Conservation (phyloP, 2,329 filamentous ascomycete species). For the Davidsoniella virescens region DNA sequence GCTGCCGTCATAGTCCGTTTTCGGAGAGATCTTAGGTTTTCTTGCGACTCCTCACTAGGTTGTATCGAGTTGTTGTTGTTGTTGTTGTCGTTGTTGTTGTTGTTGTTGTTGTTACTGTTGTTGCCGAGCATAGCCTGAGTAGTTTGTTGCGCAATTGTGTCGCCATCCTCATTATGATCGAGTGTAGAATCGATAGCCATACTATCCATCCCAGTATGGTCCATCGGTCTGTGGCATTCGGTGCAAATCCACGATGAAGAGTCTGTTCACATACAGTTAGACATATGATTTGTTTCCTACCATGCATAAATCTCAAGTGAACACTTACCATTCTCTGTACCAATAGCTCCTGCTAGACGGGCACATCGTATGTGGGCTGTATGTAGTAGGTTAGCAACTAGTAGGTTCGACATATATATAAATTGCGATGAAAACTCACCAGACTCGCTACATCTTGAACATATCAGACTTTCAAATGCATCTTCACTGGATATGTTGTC, state of each 20-base stretch:
- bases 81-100: too few species aligned
- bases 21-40: constrained; percentile 6
- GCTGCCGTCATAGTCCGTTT: constrained; percentile 11
- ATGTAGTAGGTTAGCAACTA: constrained; percentile 1
- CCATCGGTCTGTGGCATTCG: constrained; percentile 25
- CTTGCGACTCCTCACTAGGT: neutral
- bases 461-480: constrained; percentile 55
- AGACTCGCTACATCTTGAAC: constrained; percentile 63
- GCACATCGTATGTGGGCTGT: constrained; percentile 86
- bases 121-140: too few species aligned
- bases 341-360: constrained; percentile 35
- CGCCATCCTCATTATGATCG: too few species aligned
- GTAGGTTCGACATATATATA: constrained; percentile 20
- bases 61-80: neutral
- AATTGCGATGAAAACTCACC: constrained; percentile 35
- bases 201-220: neutral
- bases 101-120: too few species aligned
- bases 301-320: neutral
- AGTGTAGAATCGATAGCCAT: too few species aligned
- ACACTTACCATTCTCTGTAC: constrained; percentile 31
- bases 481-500: constrained; percentile 56
- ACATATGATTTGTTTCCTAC: neutral
- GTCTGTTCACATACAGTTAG: neutral
- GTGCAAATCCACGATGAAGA: constrained; percentile 29
- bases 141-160: too few species aligned